These are phyloP conservation scores for Jaapia argillacea DNA, from an alignment of 768 basidiomycete species.

Conservation along the genomic window DNA sequence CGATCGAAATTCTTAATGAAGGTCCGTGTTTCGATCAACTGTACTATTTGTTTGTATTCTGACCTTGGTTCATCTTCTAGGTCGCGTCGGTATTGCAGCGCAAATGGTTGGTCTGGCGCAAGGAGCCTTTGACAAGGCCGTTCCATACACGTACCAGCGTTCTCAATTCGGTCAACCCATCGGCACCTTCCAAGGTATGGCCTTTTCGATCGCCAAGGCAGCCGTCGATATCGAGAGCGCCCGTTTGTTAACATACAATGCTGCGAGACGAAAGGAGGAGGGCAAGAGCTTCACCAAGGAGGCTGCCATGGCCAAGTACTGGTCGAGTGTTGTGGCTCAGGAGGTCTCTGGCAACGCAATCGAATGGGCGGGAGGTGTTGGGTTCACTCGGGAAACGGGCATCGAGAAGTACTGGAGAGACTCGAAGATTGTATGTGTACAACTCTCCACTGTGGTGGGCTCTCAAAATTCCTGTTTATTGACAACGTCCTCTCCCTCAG, in stretches of 20 bases:
- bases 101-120: constrained; percentile 99
- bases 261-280: constrained; percentile 90
- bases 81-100: constrained; percentile 94
- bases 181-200: constrained; percentile 94
- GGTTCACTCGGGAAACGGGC: constrained; percentile 88
- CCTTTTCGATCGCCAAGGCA: constrained; percentile 86
- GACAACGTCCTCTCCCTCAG: too few relatives aligned
- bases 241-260: constrained; percentile 90
- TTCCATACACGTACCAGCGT: constrained; percentile 92
- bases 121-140: constrained; percentile 90
- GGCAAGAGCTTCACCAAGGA: constrained; percentile 80
- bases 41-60: not conserved
- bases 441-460: not conserved
- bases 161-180: constrained; percentile 91
- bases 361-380: constrained; percentile 93
- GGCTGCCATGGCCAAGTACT: constrained; percentile 98
- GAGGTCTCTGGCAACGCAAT: constrained; percentile 82
- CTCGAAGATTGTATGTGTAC: constrained; percentile 77
- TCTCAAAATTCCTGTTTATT: constrained; percentile 5
- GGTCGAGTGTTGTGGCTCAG: constrained; percentile 83
- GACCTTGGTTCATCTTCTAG: constrained; percentile 17
- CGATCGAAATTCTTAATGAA: constrained; percentile 95
- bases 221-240: constrained; percentile 87
- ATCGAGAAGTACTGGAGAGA: constrained; percentile 97
- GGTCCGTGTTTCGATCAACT: constrained; percentile 31